Evolutionary conservation across 1,284 basidiomycete genomes (phyloP).

Genomic region (Pseudozyma sp.): DNA sequence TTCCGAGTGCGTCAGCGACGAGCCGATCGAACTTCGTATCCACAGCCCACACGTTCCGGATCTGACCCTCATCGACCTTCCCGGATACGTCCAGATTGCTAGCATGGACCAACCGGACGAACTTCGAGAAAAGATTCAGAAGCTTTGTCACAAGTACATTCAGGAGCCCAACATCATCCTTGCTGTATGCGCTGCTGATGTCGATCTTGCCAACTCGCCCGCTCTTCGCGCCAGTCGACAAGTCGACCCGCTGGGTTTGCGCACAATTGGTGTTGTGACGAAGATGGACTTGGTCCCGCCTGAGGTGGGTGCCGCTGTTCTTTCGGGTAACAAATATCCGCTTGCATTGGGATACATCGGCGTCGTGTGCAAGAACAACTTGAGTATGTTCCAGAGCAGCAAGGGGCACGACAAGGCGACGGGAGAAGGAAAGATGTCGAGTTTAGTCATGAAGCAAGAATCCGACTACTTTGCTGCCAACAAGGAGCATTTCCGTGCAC

Average conservation of each 20-base stretch:
- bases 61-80: slow-evolving; percentile 94
- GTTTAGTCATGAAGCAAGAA: slow-evolving; percentile 78
- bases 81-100: slow-evolving; percentile 95
- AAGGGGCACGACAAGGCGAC: slow-evolving; percentile 50
- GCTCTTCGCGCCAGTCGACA: slow-evolving; percentile 91
- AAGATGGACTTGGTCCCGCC: slow-evolving; percentile 98
- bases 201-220: slow-evolving; percentile 97
- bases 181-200: slow-evolving; percentile 96
- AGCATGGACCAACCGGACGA: slow-evolving; percentile 95
- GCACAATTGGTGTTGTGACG: slow-evolving; percentile 97
- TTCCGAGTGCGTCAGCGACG: slow-evolving; percentile 88
- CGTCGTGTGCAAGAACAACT: slow-evolving; percentile 78
- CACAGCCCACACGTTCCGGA: slow-evolving; percentile 96
- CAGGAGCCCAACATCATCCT: slow-evolving; percentile 97
- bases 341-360: slow-evolving; percentile 96
- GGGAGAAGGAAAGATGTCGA: slow-evolving; percentile 63
- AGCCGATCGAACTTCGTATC: slow-evolving; percentile 95
- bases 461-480: slow-evolving; percentile 82
- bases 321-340: slow-evolving; percentile 94
- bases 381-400: slow-evolving; percentile 47
- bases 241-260: slow-evolving; percentile 91
- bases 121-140: slow-evolving; percentile 90
- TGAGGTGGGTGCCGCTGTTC: slow-evolving; percentile 82
- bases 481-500: slow-evolving; percentile 76
- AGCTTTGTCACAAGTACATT: slow-evolving; percentile 94